Evolutionary conservation across 129 eudicot species (phyloP), one percentile per base, ranked within the genome.

Genomic region (Tanacetum coccineum): DNA sequence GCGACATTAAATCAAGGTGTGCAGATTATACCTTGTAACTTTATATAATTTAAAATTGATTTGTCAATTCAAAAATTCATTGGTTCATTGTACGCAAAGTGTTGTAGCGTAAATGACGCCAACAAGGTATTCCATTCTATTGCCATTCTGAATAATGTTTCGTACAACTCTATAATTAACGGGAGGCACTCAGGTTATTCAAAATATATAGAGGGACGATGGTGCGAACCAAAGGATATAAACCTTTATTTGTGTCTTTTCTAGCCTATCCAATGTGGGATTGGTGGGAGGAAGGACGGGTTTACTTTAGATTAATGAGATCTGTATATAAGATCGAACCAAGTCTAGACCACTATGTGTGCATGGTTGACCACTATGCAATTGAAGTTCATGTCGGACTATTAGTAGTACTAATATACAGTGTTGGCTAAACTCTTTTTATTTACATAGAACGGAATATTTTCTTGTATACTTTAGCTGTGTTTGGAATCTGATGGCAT

Each of bases 171-270:
- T 0, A 82, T 84, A 85, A 81, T 87, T 15, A 84, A 81, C 2
- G 97, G 91, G 20, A 87, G 62, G 88, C 97, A 62, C 56, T 87
- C n/a, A 13, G 40, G 8, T 53, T 80, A 32, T 90, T 90, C 44
- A 67, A 13, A 21, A 32, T n/a, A 66, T 54, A 78, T 82, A 84
- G 70, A 57, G n/a, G 55, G 69, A 76, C 19, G 59, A 40, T 42
- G 63, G 74, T 13, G 40, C 28, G 57, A 78, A 13, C 89, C 89
- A 4, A 87, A 84, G 22, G 87, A 74, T 9, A 71, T 90, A n/a
- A 39, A 84, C 92, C 4, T 82, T 90, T 65, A 84, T 90, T 15
- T 89, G 87, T 42, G 87, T 90, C 55, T 80, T 90, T 19, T 90
- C 95, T 6, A 87, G 91, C 0, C 82, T 91, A 75, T 70, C 85